phyloP scores from a whole-genome alignment of 176 grass and related monocot species.

The Zoysia japonica region DNA sequence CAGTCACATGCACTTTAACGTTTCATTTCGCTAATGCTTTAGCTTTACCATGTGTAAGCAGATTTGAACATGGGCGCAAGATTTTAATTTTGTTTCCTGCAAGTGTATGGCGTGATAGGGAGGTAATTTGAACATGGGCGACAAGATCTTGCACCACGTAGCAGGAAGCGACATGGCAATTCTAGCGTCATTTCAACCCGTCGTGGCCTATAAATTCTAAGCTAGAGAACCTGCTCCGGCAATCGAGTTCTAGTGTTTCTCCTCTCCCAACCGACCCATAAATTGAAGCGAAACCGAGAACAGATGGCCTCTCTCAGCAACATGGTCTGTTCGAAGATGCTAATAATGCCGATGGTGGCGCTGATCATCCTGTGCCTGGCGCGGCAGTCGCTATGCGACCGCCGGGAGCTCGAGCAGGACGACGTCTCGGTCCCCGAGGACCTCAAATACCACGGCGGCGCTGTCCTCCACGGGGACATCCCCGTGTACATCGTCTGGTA shows the following conservation, averaged over 20 bases:
- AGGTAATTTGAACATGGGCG: neutral
- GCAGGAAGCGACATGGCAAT: neutral
- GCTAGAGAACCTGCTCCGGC: neutral
- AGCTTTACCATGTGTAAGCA: too few relatives aligned
- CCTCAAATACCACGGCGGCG: constrained; percentile 51
- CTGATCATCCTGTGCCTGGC: constrained; percentile 15
- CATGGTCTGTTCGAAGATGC: neutral
- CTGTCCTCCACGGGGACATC: constrained; percentile 46
- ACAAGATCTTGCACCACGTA: neutral
- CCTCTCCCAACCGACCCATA: neutral
- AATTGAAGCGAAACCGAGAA: neutral
- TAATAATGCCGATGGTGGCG: neutral
- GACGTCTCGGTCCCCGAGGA: neutral
- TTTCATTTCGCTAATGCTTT: neutral
- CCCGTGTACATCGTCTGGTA: constrained; percentile 50
- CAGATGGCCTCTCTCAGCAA: neutral
- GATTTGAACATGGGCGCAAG: too few relatives aligned
- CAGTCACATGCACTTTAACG: neutral
- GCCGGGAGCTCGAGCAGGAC: neutral
- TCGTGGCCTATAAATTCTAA: neutral
- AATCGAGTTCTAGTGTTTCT: neutral
- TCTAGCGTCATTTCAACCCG: neutral
- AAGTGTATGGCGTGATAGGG: neutral
- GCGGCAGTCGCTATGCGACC: neutral
- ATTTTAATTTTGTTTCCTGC: too few relatives aligned